A percentile compares a stretch with the other conserved stretches of the same genome.
Conservation (phyloP, 2,329 filamentous ascomycete species). For the Didymella keratinophila region DNA sequence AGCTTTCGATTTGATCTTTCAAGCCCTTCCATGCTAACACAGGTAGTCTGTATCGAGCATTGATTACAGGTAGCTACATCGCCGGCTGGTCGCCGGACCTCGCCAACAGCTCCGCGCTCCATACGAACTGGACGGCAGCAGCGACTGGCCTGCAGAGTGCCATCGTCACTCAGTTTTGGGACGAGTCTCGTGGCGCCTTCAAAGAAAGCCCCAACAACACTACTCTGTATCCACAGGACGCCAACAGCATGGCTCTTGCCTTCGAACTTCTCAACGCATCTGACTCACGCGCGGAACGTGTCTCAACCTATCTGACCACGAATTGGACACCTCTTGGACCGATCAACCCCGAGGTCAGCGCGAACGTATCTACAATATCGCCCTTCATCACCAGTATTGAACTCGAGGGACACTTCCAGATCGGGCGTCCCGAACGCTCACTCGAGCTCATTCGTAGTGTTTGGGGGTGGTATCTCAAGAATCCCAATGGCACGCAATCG, state of each 20-base stretch:
- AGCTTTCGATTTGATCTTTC: slow-evolving; percentile 19
- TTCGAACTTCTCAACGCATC: slow-evolving; percentile 54
- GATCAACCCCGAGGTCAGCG: slow-evolving; percentile 63
- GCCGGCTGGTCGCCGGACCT: slow-evolving; percentile 1
- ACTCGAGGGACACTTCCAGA: slow-evolving; percentile 63
- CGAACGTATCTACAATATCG: slow-evolving; percentile 57
- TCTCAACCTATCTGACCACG: slow-evolving; percentile 56
- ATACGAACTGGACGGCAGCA: not conserved
- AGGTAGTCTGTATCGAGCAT: slow-evolving; percentile 5
- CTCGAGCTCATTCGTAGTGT: slow-evolving; percentile 63
- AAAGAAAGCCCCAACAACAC: slow-evolving; percentile 51
- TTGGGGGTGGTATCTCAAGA: slow-evolving; percentile 69
- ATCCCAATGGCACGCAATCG: slow-evolving; percentile 64
- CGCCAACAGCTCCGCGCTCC: not conserved
- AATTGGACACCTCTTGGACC: slow-evolving; percentile 67
- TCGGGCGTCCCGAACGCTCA: slow-evolving; percentile 59
- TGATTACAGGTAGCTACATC: not conserved
- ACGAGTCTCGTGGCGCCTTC: slow-evolving; percentile 43
- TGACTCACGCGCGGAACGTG: slow-evolving; percentile 47
- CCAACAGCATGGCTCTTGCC: slow-evolving; percentile 64
- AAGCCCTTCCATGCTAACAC: not conserved
- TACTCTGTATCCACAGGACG: slow-evolving; percentile 57
- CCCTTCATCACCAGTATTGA: slow-evolving; percentile 68
- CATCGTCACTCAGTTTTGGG: slow-evolving; percentile 40
- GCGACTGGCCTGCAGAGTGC: slow-evolving; percentile 16